A percentile compares a stretch with the other conserved stretches of the same genome.
phyloP scores from a whole-genome alignment of 352 stramenopile genomes.

The Phytophthora agathidicida region DNA sequence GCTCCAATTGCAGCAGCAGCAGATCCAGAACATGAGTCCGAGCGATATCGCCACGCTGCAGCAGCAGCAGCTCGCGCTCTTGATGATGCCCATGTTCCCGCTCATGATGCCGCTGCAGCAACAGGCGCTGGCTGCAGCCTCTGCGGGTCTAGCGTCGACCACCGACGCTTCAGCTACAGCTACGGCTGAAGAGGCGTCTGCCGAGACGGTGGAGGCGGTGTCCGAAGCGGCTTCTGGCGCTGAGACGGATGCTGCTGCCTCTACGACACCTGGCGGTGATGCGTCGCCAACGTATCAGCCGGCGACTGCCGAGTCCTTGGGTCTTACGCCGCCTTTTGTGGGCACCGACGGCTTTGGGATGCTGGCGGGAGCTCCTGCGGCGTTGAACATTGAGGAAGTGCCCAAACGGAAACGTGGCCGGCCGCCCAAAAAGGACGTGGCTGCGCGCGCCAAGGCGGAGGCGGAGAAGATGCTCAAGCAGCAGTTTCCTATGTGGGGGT shows the following conservation, averaged over 20 bases:
- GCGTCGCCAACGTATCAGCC: constrained; percentile 32
- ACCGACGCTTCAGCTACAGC: background rate
- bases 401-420: constrained; percentile 75
- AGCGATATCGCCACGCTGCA: constrained; percentile 61
- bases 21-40: constrained; percentile 70
- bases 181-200: constrained; percentile 10
- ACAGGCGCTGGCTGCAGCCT: constrained; percentile 19
- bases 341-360: constrained; percentile 39
- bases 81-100: constrained; percentile 85
- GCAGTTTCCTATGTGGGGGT: constrained; percentile 70
- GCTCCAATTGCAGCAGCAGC: constrained; percentile 65
- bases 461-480: constrained; percentile 67
- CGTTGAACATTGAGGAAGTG: constrained; percentile 50
- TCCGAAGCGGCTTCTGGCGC: background rate
- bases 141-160: background rate
- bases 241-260: constrained; percentile 4
- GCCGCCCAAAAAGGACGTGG: constrained; percentile 71
- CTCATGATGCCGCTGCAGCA: constrained; percentile 72
- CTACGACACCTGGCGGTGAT: constrained; percentile 1
- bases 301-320: constrained; percentile 28
- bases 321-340: constrained; percentile 29
- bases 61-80: constrained; percentile 73
- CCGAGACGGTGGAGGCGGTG: background rate
- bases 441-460: constrained; percentile 50
- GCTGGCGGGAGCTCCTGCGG: constrained; percentile 21